Percentiles rank a stretch among this genome's conserved stretches.
Evolutionary conservation across 257 asterid species (phyloP).

Genomic region (Echium plantagineum): DNA sequence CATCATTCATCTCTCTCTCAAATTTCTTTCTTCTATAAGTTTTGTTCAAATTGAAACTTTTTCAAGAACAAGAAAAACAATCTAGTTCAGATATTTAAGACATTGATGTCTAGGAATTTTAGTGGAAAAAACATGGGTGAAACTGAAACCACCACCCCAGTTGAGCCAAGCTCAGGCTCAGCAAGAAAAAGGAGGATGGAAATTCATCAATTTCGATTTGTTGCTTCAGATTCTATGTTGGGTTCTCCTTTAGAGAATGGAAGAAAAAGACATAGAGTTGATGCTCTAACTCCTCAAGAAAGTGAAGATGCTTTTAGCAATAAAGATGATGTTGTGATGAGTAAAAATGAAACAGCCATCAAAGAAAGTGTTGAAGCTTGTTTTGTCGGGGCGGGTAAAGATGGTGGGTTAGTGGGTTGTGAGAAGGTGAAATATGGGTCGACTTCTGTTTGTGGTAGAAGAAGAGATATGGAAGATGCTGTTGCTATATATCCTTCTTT

Average conservation of each 20-base stretch:
- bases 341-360: conserved; percentile 59
- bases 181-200: conserved; percentile 66
- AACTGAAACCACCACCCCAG: conserved; percentile 52
- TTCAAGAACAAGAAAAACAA: not conserved
- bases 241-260: conserved; percentile 37
- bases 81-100: not conserved
- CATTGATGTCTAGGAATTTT: conserved; percentile 15
- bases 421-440: conserved; percentile 34
- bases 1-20: not conserved
- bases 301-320: too few relatives aligned
- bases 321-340: conserved; percentile 44
- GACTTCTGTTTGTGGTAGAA: conserved; percentile 77
- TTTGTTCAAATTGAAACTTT: not conserved
- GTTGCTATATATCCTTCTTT: conserved; percentile 55
- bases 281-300: conserved; percentile 29
- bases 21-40: not conserved
- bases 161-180: conserved; percentile 50
- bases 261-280: conserved; percentile 26
- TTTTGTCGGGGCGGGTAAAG: conserved; percentile 16
- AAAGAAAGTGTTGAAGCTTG: conserved; percentile 37
- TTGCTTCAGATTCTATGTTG: conserved; percentile 44
- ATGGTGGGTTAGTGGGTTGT: not conserved
- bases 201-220: conserved; percentile 56
- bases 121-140: conserved; percentile 29
- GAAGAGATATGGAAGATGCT: conserved; percentile 92